Evolutionary conservation across 208 protist species (phyloP).

Genomic region (Giardia muris): DNA sequence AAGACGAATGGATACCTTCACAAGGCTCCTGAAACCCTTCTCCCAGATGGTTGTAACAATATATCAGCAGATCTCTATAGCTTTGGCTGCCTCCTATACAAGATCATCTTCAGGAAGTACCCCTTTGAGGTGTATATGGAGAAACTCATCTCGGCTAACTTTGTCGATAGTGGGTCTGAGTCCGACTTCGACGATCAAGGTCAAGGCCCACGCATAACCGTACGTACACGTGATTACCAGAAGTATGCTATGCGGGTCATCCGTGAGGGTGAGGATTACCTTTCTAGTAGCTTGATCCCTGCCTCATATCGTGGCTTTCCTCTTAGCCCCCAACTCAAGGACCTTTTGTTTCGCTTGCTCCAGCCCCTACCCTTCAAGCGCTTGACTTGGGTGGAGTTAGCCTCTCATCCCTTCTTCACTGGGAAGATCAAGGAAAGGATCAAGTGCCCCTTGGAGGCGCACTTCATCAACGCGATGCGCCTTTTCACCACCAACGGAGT

Average conservation of each 20-base stretch:
- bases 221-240: neutral
- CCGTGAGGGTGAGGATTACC: neutral
- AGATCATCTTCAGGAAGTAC: neutral
- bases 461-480: neutral
- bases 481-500: neutral
- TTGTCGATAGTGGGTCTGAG: neutral
- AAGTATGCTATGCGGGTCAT: neutral
- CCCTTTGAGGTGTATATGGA: neutral
- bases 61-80: neutral
- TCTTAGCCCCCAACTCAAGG: neutral
- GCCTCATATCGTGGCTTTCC: neutral
- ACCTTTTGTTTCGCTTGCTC: neutral
- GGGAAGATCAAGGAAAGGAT: neutral
- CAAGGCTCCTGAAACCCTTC: constrained; percentile 8
- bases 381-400: neutral
- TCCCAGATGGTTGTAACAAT: neutral
- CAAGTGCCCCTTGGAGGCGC: neutral
- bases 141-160: neutral
- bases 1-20: neutral
- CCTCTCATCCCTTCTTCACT: neutral
- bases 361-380: neutral
- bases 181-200: neutral
- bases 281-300: neutral
- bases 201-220: neutral
- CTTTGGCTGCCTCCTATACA: neutral